Evolutionary conservation across 306 rosid genomes (phyloP).

Genomic region (Leucaena leucocephala): DNA sequence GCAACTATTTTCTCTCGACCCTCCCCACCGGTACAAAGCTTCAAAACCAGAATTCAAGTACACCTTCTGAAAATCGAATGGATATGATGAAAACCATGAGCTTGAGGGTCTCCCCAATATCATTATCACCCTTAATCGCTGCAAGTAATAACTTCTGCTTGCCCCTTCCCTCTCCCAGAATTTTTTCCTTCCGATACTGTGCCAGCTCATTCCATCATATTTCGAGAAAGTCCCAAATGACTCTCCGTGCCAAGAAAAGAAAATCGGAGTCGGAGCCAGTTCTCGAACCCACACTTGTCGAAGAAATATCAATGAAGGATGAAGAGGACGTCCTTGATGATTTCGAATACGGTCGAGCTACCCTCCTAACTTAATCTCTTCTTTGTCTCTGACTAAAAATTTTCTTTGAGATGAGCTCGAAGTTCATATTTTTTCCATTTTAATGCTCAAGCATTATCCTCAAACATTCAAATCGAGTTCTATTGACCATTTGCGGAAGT

Average conservation of each 20-base stretch:
- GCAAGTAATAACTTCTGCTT: slow-evolving; percentile 17
- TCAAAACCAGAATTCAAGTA: not conserved
- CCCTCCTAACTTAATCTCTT: slow-evolving; percentile 11
- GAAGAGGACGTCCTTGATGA: slow-evolving; percentile 40
- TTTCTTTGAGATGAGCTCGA: not conserved
- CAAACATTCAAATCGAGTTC: slow-evolving; percentile 10
- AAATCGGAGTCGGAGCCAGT: slow-evolving; percentile 59
- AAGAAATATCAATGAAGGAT: slow-evolving; percentile 59
- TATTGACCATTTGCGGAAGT: not conserved
- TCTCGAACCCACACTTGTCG: slow-evolving; percentile 56
- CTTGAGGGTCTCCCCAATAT: slow-evolving; percentile 31
- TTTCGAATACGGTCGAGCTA: slow-evolving; percentile 35
- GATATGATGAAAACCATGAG: slow-evolving; percentile 36
- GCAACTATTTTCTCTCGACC: not conserved
- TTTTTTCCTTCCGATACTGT: slow-evolving; percentile 25
- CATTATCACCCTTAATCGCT: slow-evolving; percentile 34
- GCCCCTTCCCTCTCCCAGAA: slow-evolving; percentile 28
- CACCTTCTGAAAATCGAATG: slow-evolving; percentile 38
- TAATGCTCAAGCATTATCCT: not conserved
- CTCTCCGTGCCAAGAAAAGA: slow-evolving; percentile 47
- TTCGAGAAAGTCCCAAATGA: slow-evolving; percentile 28
- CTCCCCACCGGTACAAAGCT: not conserved
- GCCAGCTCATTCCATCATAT: slow-evolving; percentile 35
- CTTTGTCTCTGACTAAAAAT: not conserved
- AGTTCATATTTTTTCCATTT: not conserved